Evolutionary conservation across 768 basidiomycete genomes (phyloP).

Genomic region (Boletellus sp.): DNA sequence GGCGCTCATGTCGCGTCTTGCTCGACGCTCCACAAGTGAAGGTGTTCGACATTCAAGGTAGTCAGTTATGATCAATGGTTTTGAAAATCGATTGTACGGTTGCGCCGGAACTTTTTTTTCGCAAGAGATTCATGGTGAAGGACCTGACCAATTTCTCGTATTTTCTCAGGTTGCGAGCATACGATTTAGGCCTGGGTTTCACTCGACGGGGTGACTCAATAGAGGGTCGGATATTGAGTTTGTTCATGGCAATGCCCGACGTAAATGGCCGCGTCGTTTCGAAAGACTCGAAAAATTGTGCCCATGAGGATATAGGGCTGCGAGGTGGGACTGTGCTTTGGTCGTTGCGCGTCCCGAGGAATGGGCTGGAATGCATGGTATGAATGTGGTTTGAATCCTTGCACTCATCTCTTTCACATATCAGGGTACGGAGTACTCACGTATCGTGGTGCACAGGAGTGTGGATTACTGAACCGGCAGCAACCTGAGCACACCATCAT

Average conservation of each 20-base stretch:
- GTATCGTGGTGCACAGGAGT: no score
- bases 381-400: no score
- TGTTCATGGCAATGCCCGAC: background rate
- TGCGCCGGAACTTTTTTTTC: background rate
- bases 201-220: background rate
- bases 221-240: constrained; percentile 2
- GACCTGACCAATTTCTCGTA: background rate
- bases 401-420: no score
- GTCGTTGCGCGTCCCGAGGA: no score
- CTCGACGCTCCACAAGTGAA: background rate
- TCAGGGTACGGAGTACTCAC: no score
- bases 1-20: background rate
- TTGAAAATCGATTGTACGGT: background rate
- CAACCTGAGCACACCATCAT: no score
- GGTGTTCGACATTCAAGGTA: background rate
- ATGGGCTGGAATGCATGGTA: no score
- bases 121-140: background rate
- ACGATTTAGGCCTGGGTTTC: constrained; percentile 3
- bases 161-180: constrained; percentile 1
- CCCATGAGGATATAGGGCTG: no score
- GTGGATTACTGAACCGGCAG: no score
- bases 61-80: background rate
- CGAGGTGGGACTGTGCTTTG: no score
- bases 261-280: background rate
- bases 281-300: no score